Percentiles rank a stretch among this genome's conserved stretches.
phyloP scores from a whole-genome alignment of 176 grass and related monocot genomes.

The Zizania latifolia region DNA sequence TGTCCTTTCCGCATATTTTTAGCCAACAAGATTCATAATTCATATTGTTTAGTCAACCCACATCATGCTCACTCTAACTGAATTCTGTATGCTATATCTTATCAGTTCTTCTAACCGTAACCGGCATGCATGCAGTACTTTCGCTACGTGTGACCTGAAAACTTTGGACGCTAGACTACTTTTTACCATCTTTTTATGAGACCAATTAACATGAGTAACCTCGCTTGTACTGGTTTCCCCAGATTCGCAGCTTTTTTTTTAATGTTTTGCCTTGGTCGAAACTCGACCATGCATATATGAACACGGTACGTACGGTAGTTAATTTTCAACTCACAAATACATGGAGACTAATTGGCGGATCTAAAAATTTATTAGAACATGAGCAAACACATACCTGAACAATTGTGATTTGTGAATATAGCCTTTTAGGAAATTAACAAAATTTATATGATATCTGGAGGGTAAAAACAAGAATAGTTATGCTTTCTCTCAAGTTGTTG shows the following conservation, averaged over 20 bases:
- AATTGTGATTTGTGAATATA: too few species aligned
- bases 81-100: slow-evolving; percentile 39
- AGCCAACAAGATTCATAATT: slow-evolving; percentile 26
- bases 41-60: too few species aligned
- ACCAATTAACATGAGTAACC: slow-evolving; percentile 43
- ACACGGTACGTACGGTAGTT: too few species aligned
- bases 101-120: slow-evolving; percentile 34
- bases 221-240: slow-evolving; percentile 2
- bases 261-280: slow-evolving; percentile 25
- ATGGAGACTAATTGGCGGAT: too few species aligned
- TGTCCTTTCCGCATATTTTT: slow-evolving; percentile 42
- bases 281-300: too few species aligned
- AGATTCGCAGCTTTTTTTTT: slow-evolving; percentile 24
- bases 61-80: slow-evolving; percentile 17
- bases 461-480: slow-evolving; percentile 29
- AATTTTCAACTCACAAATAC: too few species aligned
- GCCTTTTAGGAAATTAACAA: too few species aligned
- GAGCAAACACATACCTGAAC: too few species aligned
- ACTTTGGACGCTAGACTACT: slow-evolving; percentile 45
- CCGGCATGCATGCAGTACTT: slow-evolving; percentile 43
- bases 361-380: too few species aligned
- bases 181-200: slow-evolving; percentile 51
- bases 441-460: slow-evolving; percentile 10
- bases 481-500: slow-evolving; percentile 23
- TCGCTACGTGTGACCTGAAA: slow-evolving; percentile 31